Evolutionary conservation across 1,284 basidiomycete genomes (phyloP).

Genomic region (Entoloma clypeatum): DNA sequence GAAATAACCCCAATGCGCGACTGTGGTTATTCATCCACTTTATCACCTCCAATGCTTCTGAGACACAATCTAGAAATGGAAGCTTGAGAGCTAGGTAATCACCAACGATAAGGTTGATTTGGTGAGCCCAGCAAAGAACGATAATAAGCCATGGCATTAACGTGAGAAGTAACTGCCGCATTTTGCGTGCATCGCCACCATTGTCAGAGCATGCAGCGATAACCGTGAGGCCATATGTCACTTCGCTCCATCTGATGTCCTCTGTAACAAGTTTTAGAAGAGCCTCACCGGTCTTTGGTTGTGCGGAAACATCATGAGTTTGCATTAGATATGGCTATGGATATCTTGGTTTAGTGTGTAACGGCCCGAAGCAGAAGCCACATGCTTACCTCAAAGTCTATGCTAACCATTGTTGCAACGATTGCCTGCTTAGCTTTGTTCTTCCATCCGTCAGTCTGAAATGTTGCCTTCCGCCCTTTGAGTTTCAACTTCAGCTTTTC

Average conservation of each 20-base stretch:
- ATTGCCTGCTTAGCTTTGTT: conserved; percentile 23
- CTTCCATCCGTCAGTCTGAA: conserved; percentile 31
- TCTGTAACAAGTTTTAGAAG: conserved; percentile 24
- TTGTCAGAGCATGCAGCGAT: conserved; percentile 19
- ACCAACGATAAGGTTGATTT: conserved; percentile 31
- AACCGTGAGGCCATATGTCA: conserved; percentile 15
- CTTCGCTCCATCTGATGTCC: conserved; percentile 20
- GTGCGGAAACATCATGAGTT: conserved; percentile 25
- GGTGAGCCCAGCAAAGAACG: conserved; percentile 34
- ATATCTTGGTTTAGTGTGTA: not conserved
- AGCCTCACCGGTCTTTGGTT: conserved; percentile 28
- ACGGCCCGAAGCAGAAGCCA: not conserved
- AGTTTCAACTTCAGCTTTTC: conserved; percentile 12
- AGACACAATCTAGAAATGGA: conserved; percentile 20
- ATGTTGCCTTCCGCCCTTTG: conserved; percentile 20
- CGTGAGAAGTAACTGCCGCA: conserved; percentile 21
- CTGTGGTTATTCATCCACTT: conserved; percentile 30
- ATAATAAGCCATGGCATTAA: conserved; percentile 23
- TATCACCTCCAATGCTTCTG: conserved; percentile 18
- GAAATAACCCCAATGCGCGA: conserved; percentile 19
- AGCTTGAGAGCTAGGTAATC: conserved; percentile 26
- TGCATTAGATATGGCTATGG: conserved; percentile 20
- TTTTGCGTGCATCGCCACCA: conserved; percentile 28
- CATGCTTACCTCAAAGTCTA: conserved; percentile 16
- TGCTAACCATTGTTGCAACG: conserved; percentile 18